Evolutionary conservation across 768 basidiomycete species (phyloP), one percentile per base, ranked within the genome.

Genomic region (Psilocybe sp.): DNA sequence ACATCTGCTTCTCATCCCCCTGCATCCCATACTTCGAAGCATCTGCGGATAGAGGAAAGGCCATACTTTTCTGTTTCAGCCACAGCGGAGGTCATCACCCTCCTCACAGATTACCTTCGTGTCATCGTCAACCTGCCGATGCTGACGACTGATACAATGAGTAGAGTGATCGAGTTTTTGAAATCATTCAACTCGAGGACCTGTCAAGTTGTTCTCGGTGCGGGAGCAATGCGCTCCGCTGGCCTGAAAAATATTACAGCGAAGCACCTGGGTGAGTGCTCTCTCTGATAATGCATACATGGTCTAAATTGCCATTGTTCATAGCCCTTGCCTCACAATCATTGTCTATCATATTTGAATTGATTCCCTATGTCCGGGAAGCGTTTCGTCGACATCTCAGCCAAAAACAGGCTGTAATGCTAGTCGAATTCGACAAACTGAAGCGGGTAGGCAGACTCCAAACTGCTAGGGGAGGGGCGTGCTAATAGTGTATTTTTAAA

Each of bases 211-310:
- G 97, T 99, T 1, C 76, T 99, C 8, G 97, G 97, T 3, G 97
- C 97, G 8, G 97, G 97, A 12, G 97, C 97, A n/a, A 98, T 98
- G 95, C 79, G 94, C 38, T 94, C 92, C 14, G 97, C 97, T 15
- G 97, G 97, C 5, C 70, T 99, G 60, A 98, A 92, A 70, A 96
- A 98, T 64, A 99, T 99, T 64, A 98, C 97, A 0, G 97, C 97
- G 36, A 97, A 93, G 67, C 96, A 99, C 73, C 78, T 99, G 18
- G 94, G 93, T 53, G 80, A 62, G 52, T 51, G 46, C 14, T 44
- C 19, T 45, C 2, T 38, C 32, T 34, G 16, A 32, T 40, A 37
- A 34, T 45, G 31, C 35, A 16, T 47, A 20, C 38, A 14, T 20
- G 19, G 19, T 32, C 31, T 39, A 34, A 43, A 23, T 20, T 41